Base-by-base conservation (phyloP, 179 eudicot genomes). In the Pouteria campechiana region DNA sequence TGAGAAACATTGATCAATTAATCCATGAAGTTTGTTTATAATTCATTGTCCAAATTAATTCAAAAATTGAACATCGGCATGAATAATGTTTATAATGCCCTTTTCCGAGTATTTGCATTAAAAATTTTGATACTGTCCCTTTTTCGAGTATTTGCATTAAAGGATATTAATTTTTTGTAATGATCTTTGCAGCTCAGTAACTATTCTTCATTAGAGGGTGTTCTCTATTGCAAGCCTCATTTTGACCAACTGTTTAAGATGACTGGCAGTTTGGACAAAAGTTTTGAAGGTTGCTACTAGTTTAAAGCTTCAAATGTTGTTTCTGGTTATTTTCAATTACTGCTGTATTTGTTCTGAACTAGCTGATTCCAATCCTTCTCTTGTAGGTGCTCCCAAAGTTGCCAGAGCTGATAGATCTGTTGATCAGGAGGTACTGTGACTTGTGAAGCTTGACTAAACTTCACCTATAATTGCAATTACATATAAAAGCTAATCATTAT, bases 271-370 rank as follows among this genome's bases (percentile, higher is more conserved):
- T 67, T 77, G 63, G 73, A 79, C 20, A 88, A 83, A 65, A 89
- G 97, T 58, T 88, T 88, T 41, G 84, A 88, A 66, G 81, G 94
- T 83, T n/a, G n/a, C n/a, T n/a, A n/a, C n/a, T n/a, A n/a, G n/a
- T n/a, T n/a, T n/a, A n/a, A n/a, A 12, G 11, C 41, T 28, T 31
- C 25, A 8, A 2, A 14, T 13, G 0, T 27, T 14, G 7, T 4
- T 21, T 11, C 8, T 4, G 19, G 23, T 15, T 11, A 22, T 3
- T 38, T 22, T 25, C 0, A 20, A 2, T 2, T 20, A 37, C 11
- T 23, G 7, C 3, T 22, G 9, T 13, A 38, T 27, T n/a, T n/a
- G 1, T 44, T 15, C 29, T 23, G 23, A 48, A 13, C 14, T 15
- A 38, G 21, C 32, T 44, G 6, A 32, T 18, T 12, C 21, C 10